phyloP scores from a whole-genome alignment of 23 red algal species.

The Agarophyton chilense region DNA sequence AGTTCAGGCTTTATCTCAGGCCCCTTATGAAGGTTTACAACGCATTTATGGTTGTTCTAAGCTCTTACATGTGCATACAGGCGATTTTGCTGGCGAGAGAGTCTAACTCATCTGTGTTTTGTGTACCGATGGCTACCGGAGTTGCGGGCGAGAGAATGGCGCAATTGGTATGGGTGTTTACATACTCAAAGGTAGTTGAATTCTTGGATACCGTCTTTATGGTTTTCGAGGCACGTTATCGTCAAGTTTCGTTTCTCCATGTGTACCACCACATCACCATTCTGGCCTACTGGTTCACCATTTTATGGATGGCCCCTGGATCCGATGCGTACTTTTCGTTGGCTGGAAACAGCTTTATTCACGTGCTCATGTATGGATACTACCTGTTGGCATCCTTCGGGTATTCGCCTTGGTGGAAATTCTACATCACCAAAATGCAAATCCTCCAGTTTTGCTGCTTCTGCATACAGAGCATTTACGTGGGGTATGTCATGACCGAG shows the following conservation, averaged over 20 bases:
- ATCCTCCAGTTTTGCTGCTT: conserved; percentile 80
- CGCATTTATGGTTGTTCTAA: conserved; percentile 81
- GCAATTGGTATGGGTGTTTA: conserved; percentile 81
- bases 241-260: conserved; percentile 81
- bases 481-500: conserved; percentile 70
- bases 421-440: conserved; percentile 79
- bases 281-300: conserved; percentile 79
- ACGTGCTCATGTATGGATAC: conserved; percentile 85
- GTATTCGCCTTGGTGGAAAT: conserved; percentile 78
- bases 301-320: conserved; percentile 76
- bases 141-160: conserved; percentile 61
- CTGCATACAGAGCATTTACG: conserved; percentile 76
- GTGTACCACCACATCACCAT: conserved; percentile 85
- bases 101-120: conserved; percentile 69
- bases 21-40: conserved; percentile 84
- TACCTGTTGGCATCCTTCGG: conserved; percentile 81
- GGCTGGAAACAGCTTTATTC: conserved; percentile 78
- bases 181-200: conserved; percentile 78
- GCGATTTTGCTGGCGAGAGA: conserved; percentile 45
- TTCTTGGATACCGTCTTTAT: conserved; percentile 85
- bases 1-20: conserved; percentile 59
- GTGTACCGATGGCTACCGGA: conserved; percentile 74
- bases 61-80: conserved; percentile 73
- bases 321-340: conserved; percentile 83
- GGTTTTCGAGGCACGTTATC: conserved; percentile 78